A percentile compares a stretch with the other conserved stretches of the same genome.
Conservation (phyloP, 176 grass and related monocot species). For the Elymus sibiricus region DNA sequence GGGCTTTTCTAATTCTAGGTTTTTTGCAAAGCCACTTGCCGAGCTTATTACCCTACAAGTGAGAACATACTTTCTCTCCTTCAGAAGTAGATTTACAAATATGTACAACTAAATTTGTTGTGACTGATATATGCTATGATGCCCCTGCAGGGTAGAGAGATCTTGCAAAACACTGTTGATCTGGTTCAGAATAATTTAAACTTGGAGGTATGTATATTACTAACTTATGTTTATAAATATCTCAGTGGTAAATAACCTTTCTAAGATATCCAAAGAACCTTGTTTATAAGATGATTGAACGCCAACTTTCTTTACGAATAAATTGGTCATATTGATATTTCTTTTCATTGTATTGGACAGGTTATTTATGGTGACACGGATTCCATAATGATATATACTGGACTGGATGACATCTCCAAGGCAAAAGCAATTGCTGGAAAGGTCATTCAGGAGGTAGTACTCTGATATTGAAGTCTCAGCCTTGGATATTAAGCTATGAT, state of each 20-base stretch:
- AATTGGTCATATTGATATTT: slow-evolving; percentile 3
- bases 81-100: slow-evolving; percentile 25
- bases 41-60: slow-evolving; percentile 97
- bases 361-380: slow-evolving; percentile 99
- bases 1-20: slow-evolving; percentile 95
- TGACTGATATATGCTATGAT: slow-evolving; percentile 34
- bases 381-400: slow-evolving; percentile 99
- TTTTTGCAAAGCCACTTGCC: slow-evolving; percentile 95
- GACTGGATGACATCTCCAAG: slow-evolving; percentile 84
- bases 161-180: slow-evolving; percentile 96
- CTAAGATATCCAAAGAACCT: slow-evolving; percentile 4
- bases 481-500: slow-evolving; percentile 7
- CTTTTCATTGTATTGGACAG: slow-evolving; percentile 43
- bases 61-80: slow-evolving; percentile 33
- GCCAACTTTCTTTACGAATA: slow-evolving; percentile 23
- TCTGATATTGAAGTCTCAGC: slow-evolving; percentile 6
- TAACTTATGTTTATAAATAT: slow-evolving; percentile 15
- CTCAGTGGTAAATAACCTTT: background rate
- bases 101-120: background rate
- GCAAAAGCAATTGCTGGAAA: slow-evolving; percentile 91
- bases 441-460: slow-evolving; percentile 89
- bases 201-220: slow-evolving; percentile 66
- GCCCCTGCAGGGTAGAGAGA: slow-evolving; percentile 79
- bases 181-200: slow-evolving; percentile 96
- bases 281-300: background rate